Evolutionary conservation across 176 grass and related monocot species (phyloP).

Genomic region (Pharus latifolius): DNA sequence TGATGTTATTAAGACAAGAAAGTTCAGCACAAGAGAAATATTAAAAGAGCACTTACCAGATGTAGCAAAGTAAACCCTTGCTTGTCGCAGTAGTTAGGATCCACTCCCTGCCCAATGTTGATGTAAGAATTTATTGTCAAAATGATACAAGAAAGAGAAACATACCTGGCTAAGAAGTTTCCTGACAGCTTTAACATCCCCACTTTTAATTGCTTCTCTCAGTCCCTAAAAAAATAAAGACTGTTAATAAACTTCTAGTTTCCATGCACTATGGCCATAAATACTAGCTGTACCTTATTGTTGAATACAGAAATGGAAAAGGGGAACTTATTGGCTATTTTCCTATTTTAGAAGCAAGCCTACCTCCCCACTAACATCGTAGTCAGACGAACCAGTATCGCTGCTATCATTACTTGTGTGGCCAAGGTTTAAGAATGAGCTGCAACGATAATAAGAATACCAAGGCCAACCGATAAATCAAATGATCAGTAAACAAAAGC

Average conservation of each 20-base stretch:
- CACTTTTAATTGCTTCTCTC: slow-evolving; percentile 94
- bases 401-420: slow-evolving; percentile 48
- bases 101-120: slow-evolving; percentile 61
- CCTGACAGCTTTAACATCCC: slow-evolving; percentile 60
- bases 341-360: not conserved
- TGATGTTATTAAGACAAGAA: not conserved
- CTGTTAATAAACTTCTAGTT: not conserved
- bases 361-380: slow-evolving; percentile 93
- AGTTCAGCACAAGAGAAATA: not conserved
- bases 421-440: slow-evolving; percentile 76
- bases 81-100: slow-evolving; percentile 92
- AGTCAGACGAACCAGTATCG: slow-evolving; percentile 42
- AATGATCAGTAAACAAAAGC: not conserved
- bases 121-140: slow-evolving; percentile 21
- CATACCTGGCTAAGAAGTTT: slow-evolving; percentile 84
- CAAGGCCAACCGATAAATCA: not conserved
- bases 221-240: slow-evolving; percentile 55
- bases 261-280: not conserved
- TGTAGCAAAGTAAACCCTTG: slow-evolving; percentile 90
- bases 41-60: slow-evolving; percentile 54
- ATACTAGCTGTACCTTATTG: not conserved
- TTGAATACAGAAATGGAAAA: not conserved
- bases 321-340: not conserved
- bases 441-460: slow-evolving; percentile 10
- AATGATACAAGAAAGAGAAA: slow-evolving; percentile 9